These are phyloP conservation scores for Agastache rugosa DNA, from an alignment of 257 asterid genomes.

Conservation along the genomic window DNA sequence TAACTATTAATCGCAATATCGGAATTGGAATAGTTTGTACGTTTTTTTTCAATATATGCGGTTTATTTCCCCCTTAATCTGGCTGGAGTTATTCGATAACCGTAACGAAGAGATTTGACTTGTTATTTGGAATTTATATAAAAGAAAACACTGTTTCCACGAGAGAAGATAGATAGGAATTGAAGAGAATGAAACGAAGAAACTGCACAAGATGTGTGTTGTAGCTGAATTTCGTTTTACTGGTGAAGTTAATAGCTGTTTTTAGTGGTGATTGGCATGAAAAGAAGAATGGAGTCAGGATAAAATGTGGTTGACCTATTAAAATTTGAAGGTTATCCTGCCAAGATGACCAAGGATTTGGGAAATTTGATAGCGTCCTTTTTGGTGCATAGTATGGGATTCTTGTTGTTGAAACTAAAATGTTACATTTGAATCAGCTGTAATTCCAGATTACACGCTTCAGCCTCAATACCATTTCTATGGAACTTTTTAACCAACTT, in stretches of 20 bases:
- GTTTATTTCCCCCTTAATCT: not conserved
- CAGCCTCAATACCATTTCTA: not conserved
- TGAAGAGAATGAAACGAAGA: not conserved
- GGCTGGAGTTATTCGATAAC: constrained; percentile 7
- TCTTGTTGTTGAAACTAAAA: constrained; percentile 25
- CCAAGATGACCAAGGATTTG: constrained; percentile 2
- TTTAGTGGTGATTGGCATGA: constrained; percentile 1
- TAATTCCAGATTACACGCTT: not conserved
- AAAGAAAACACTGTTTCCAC: not conserved
- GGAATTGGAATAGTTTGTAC: not conserved
- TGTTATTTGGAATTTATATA: not conserved
- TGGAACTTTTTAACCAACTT: too few relatives aligned
- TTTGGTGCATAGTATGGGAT: constrained; percentile 5
- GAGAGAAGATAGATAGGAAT: not conserved
- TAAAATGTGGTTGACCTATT: not conserved
- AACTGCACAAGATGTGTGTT: not conserved
- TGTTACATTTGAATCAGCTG: not conserved
- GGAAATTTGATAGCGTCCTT: not conserved
- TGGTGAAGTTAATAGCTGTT: constrained; percentile 5
- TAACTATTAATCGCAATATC: not conserved
- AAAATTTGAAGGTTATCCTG: constrained; percentile 1
- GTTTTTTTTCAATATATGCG: not conserved
- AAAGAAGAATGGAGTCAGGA: constrained; percentile 12
- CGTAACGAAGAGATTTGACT: not conserved
- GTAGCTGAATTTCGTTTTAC: constrained; percentile 4